Conservation (phyloP, 1,139 yeast genomes). For the Kazachstania sp. region DNA sequence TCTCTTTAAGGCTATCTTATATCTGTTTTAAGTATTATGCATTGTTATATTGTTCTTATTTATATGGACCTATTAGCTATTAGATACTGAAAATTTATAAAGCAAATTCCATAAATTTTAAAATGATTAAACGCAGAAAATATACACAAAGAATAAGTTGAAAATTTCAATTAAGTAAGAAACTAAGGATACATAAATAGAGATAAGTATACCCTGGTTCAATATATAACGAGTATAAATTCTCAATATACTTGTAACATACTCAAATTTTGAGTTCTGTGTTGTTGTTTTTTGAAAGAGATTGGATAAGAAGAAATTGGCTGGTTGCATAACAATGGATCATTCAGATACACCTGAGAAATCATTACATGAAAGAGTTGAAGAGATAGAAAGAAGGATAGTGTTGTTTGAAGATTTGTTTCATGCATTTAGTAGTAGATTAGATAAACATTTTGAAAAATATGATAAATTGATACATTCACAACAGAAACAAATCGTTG, state of each 20-base stretch:
- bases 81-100: neutral
- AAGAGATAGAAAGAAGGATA: conserved; percentile 25
- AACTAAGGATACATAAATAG: no score
- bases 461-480: conserved; percentile 25
- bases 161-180: no score
- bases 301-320: no score
- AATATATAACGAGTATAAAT: no score
- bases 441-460: conserved; percentile 29
- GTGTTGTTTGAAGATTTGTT: conserved; percentile 27
- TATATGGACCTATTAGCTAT: neutral
- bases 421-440: conserved; percentile 24
- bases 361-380: conserved; percentile 13
- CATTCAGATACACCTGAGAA: conserved; percentile 9
- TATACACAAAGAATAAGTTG: no score
- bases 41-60: neutral
- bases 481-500: conserved; percentile 29
- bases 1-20: neutral
- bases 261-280: no score
- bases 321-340: neutral
- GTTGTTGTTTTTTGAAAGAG: no score
- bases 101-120: neutral
- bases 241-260: no score
- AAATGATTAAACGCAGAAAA: no score
- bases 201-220: no score
- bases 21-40: neutral